Percentiles rank a stretch among this genome's conserved stretches.
Evolutionary conservation across 164 flowering plant species (phyloP).

Genomic region (Vitis labrusca): DNA sequence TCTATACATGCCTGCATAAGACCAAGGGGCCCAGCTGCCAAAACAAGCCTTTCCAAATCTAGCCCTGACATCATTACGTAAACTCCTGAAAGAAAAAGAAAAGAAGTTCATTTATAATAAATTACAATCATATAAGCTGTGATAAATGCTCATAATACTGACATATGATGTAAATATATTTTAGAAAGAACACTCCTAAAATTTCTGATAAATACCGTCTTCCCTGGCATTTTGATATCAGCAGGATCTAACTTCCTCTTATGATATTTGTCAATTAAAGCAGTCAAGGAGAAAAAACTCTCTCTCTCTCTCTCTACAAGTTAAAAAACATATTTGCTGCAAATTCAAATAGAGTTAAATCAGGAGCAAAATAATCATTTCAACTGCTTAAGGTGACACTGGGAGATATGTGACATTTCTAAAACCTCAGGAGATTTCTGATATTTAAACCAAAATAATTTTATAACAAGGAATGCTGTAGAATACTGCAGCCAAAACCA

Average conservation of each 20-base stretch:
- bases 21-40: constrained; percentile 94
- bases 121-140: not conserved
- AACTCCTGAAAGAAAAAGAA: constrained; percentile 62
- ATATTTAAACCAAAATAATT: not conserved
- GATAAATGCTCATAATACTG: not conserved
- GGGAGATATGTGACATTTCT: not conserved
- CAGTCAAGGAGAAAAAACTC: not conserved
- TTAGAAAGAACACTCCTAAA: not conserved
- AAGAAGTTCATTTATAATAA: not conserved
- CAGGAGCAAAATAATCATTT: not conserved
- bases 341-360: not conserved
- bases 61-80: constrained; percentile 98
- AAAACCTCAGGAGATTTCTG: not conserved
- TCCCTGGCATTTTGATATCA: not conserved
- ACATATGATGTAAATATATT: too few species aligned
- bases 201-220: not conserved
- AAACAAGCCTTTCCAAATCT: constrained; percentile 97
- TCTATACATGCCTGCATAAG: constrained; percentile 98
- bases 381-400: too few species aligned
- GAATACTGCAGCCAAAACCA: not conserved
- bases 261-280: not conserved
- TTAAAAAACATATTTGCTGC: not conserved
- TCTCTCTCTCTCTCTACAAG: not conserved
- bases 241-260: not conserved
- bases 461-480: too few species aligned